Evolutionary conservation across 108 stramenopile species (phyloP).

Genomic region (Fistulifera pelliculosa): DNA sequence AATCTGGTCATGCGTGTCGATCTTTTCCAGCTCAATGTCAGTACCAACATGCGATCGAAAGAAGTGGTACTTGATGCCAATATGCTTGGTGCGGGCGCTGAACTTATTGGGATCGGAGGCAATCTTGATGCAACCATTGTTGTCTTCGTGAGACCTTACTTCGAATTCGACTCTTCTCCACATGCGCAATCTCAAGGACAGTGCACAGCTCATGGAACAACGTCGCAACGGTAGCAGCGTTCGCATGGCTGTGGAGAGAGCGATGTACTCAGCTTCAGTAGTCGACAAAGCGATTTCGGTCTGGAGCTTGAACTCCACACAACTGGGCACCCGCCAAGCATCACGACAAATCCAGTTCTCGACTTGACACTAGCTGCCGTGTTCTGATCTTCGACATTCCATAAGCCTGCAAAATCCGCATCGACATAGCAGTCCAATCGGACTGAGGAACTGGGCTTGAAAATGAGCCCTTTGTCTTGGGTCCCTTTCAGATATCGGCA

Average conservation of each 20-base stretch:
- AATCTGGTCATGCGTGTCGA: background rate
- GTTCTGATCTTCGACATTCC: constrained; percentile 6
- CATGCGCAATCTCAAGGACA: too few relatives aligned
- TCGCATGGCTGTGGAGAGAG: constrained; percentile 9
- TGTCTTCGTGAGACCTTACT: constrained; percentile 19
- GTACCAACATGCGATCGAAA: constrained; percentile 5
- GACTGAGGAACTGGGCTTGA: constrained; percentile 6
- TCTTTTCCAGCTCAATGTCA: background rate
- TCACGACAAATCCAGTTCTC: constrained; percentile 31
- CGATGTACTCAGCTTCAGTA: constrained; percentile 27
- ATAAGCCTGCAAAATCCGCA: constrained; percentile 31
- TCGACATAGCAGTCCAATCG: constrained; percentile 32
- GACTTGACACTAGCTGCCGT: constrained; percentile 20
- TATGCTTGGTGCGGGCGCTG: constrained; percentile 14
- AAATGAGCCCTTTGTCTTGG: constrained; percentile 18
- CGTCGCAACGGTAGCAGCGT: constrained; percentile 23
- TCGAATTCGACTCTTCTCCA: background rate
- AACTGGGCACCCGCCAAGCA: constrained; percentile 14
- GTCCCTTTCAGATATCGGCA: constrained; percentile 12
- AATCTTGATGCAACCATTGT: constrained; percentile 11
- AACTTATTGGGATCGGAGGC: constrained; percentile 1
- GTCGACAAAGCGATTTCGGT: constrained; percentile 10
- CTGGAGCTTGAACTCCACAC: constrained; percentile 24
- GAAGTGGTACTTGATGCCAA: constrained; percentile 7
- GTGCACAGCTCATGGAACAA: constrained; percentile 7